These are phyloP conservation scores for Clonostachys byssicola DNA, from an alignment of 2,329 filamentous ascomycete species.

Conservation along the genomic window DNA sequence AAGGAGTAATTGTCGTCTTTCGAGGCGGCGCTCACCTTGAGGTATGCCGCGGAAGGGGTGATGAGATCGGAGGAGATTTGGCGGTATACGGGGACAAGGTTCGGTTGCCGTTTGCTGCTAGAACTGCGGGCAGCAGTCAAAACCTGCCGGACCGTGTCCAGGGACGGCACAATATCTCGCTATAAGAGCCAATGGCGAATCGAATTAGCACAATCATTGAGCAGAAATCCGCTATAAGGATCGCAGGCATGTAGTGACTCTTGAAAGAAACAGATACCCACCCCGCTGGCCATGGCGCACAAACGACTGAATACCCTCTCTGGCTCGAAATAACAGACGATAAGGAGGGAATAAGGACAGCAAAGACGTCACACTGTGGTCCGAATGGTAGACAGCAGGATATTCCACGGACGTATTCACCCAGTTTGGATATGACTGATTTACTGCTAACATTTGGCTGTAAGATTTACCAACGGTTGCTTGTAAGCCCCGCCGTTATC, in stretches of 20 bases:
- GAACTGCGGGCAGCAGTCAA: conserved; percentile 15
- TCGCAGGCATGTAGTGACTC: neutral
- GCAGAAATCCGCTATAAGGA: neutral
- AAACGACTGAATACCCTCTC: too few relatives aligned
- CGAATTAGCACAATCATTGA: neutral
- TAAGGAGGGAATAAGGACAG: too few relatives aligned
- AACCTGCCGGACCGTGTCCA: conserved; percentile 39
- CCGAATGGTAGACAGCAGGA: too few relatives aligned
- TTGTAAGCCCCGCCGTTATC: too few relatives aligned
- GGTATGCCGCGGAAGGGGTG: conserved; percentile 90
- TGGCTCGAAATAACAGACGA: too few relatives aligned
- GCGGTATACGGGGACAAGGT: conserved; percentile 77
- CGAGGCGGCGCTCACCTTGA: conserved; percentile 71
- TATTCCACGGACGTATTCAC: too few relatives aligned
- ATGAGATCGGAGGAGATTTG: conserved; percentile 89
- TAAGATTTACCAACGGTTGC: too few relatives aligned
- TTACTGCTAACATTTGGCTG: too few relatives aligned
- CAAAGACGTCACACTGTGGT: too few relatives aligned
- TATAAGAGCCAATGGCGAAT: conserved; percentile 9
- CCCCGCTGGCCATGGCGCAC: too few relatives aligned
- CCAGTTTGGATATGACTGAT: too few relatives aligned
- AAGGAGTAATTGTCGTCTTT: conserved; percentile 66
- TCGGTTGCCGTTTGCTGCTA: conserved; percentile 37
- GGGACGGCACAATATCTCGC: conserved; percentile 37
- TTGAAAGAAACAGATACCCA: too few relatives aligned